Conservation (phyloP, 306 rosid species). For the Castanea sativa region DNA sequence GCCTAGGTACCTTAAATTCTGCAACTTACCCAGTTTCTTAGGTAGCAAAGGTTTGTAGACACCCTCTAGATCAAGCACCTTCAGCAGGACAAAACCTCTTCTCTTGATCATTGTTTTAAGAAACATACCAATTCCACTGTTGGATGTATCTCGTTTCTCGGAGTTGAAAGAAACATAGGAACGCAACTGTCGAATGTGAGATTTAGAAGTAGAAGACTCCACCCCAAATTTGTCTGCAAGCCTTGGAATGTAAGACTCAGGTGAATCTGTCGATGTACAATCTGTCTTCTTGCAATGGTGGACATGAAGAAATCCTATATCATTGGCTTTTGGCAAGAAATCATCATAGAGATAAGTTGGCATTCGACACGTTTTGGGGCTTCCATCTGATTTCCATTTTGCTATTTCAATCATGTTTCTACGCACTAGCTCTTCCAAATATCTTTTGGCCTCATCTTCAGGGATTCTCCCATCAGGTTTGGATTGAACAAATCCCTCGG, state of each 20-base stretch:
- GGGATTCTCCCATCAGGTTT: background rate
- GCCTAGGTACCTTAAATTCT: constrained; percentile 12
- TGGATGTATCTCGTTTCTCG: background rate
- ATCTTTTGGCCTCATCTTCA: constrained; percentile 3
- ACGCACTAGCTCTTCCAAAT: background rate
- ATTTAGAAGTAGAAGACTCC: background rate
- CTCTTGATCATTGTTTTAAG: background rate
- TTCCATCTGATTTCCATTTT: background rate
- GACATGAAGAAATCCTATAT: background rate
- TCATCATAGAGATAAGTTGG: background rate
- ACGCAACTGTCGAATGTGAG: background rate
- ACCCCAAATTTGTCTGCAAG: background rate
- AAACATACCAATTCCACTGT: background rate
- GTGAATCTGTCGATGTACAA: background rate
- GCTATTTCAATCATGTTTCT: background rate
- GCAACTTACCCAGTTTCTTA: background rate
- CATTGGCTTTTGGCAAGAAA: background rate
- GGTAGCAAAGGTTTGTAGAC: constrained; percentile 22
- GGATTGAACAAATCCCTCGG: constrained; percentile 8
- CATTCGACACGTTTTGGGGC: constrained; percentile 16
- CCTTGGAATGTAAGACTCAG: background rate
- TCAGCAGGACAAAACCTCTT: constrained; percentile 15
- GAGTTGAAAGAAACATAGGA: constrained; percentile 14
- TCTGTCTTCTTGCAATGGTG: background rate
- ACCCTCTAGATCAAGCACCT: constrained; percentile 27